Evolutionary conservation across 371 early-diverging fungal genomes (phyloP), one percentile per base, ranked within the genome.

Genomic region (Mortierella sp.): DNA sequence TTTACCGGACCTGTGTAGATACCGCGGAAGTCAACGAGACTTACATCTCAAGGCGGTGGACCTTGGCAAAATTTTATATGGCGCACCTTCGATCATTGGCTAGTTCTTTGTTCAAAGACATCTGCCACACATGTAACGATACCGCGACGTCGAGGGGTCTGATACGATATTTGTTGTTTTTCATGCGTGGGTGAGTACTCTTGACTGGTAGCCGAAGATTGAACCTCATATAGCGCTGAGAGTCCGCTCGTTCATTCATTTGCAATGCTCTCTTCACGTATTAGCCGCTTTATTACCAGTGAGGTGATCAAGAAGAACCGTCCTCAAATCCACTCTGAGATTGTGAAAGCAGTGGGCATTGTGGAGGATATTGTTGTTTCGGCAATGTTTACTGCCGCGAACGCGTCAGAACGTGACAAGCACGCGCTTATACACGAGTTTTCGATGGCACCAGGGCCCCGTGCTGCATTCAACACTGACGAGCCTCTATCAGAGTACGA

Each of bases 221-320:
- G 5, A 19, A 3, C 38, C 34, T 34, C 34, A 34, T 10, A 34
- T 34, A 34, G 7, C 10, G 10, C 34, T 4, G 34, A 4, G 7
- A 34, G 10, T 34, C 34, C 34, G 34, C n/a, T n/a, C n/a, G n/a
- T n/a, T n/a, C n/a, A n/a, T n/a, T n/a, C n/a, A n/a, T n/a, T n/a
- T n/a, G n/a, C n/a, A n/a, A n/a, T 34, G 34, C 34, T 34, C 34
- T 34, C 51, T 13, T 23, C 5, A 16, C 14, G 13, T 42, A 12
- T 16, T 50, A 76, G 78, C 16, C 78, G 67, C 39, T 34, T 70
- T 28, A 59, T 70, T 13, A 61, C 67, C 3, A 58, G 59, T 31
- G 58, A 57, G 16, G 47, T 23, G 24, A 58, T 69, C 6, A 61
- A 50, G 30, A 62, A 21, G 14, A 56, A 47, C 3, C 39, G 62